Percentiles rank a stretch among this genome's conserved stretches.
Evolutionary conservation across 2,329 filamentous ascomycete species (phyloP).

Genomic region (Daldinia sp.): DNA sequence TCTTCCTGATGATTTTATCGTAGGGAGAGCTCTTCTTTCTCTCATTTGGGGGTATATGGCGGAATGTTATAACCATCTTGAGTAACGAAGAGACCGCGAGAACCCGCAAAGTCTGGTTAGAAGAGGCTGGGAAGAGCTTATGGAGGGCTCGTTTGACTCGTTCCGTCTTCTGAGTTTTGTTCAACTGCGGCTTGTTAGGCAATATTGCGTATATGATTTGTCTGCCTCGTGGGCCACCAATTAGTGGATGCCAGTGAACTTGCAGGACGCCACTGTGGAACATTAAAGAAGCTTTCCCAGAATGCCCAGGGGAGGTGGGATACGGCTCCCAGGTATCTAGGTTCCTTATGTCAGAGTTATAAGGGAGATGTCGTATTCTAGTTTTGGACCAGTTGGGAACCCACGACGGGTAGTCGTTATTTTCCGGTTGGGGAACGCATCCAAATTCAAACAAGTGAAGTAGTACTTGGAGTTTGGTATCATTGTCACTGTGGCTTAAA

Average conservation of each 20-base stretch:
- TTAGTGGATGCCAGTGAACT: not conserved
- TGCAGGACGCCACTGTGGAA: not conserved
- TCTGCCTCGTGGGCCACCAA: not conserved
- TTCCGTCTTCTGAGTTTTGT: not conserved
- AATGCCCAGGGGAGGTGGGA: not conserved
- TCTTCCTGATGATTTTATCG: too few relatives aligned
- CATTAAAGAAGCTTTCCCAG: not conserved
- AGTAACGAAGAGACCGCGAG: not conserved
- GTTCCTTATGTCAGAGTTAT: not conserved
- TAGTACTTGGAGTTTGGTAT: not conserved
- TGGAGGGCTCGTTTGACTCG: not conserved
- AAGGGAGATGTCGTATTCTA: not conserved
- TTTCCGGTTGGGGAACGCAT: not conserved
- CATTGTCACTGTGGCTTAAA: not conserved
- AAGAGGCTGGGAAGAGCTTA: not conserved
- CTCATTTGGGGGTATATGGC: not conserved
- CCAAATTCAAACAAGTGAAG: conserved; percentile 1
- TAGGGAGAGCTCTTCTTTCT: too few relatives aligned
- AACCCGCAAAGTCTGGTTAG: not conserved
- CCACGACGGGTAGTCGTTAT: not conserved
- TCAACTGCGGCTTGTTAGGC: not conserved
- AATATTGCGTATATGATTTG: not conserved
- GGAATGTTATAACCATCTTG: not conserved
- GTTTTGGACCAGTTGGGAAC: not conserved
- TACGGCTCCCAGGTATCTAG: not conserved